phyloP scores from a whole-genome alignment of 2,329 filamentous ascomycete genomes.

The Beauveria rudraprayagi region DNA sequence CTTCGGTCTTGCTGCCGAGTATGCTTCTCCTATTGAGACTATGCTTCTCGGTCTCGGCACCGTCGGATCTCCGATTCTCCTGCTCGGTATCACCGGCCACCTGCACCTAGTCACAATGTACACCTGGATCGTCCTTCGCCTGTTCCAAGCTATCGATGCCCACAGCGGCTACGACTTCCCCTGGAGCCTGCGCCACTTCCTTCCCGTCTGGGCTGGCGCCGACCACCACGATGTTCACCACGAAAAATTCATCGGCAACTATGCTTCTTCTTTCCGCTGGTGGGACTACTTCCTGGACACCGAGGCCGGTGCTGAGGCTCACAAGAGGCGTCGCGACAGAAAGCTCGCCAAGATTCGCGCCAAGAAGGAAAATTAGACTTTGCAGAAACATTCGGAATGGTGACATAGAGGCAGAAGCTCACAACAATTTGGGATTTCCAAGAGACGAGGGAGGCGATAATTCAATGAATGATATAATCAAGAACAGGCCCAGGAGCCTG shows the following conservation, averaged over 20 bases:
- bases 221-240: slow-evolving; percentile 96
- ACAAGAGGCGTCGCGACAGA: slow-evolving; percentile 72
- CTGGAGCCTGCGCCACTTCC: slow-evolving; percentile 89
- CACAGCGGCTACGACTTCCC: slow-evolving; percentile 98
- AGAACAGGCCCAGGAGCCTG: background rate
- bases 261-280: slow-evolving; percentile 96
- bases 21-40: slow-evolving; percentile 93
- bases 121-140: slow-evolving; percentile 81
- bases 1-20: slow-evolving; percentile 93
- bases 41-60: slow-evolving; percentile 88
- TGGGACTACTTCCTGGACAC: slow-evolving; percentile 95
- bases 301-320: slow-evolving; percentile 80
- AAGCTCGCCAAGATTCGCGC: slow-evolving; percentile 58
- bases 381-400: background rate
- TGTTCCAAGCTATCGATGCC: slow-evolving; percentile 96
- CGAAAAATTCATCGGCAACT: slow-evolving; percentile 98
- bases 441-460: background rate
- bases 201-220: slow-evolving; percentile 96
- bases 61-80: slow-evolving; percentile 73
- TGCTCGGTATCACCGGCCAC: slow-evolving; percentile 74
- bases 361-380: slow-evolving; percentile 57
- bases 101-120: slow-evolving; percentile 98
- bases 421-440: background rate
- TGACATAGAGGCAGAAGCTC: background rate
- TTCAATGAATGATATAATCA: slow-evolving; percentile 8